Percentiles rank a stretch among this genome's conserved stretches.
These are phyloP conservation scores for Trichoderma hamatum DNA, from an alignment of 2,329 filamentous ascomycete species.

Conservation along the genomic window DNA sequence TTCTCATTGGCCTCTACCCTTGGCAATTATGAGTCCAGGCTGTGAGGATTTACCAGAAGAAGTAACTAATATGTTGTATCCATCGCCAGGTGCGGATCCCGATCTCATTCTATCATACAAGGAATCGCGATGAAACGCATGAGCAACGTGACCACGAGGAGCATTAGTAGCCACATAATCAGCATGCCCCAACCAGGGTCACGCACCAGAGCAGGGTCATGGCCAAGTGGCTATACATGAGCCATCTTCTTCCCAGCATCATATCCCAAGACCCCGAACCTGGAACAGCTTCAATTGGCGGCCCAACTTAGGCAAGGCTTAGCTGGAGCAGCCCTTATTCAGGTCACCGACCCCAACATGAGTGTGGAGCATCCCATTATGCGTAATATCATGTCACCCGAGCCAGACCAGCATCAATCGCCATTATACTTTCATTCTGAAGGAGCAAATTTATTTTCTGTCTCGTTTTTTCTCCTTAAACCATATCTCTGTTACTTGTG, in stretches of 20 bases:
- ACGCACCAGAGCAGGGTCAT: constrained; percentile 37
- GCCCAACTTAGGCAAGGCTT: constrained; percentile 61
- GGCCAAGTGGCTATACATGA: constrained; percentile 41
- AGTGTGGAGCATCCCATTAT: constrained; percentile 48
- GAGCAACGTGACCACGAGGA: constrained; percentile 38
- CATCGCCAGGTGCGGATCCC: constrained; percentile 51
- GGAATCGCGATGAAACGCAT: constrained; percentile 39
- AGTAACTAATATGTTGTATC: constrained; percentile 47
- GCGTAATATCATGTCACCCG: constrained; percentile 50
- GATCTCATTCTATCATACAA: constrained; percentile 51
- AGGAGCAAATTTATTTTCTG: too few relatives aligned
- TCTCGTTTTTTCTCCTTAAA: too few relatives aligned
- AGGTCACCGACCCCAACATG: constrained; percentile 51
- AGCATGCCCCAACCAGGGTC: constrained; percentile 37
- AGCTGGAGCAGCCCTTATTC: constrained; percentile 52
- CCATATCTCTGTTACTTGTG: too few relatives aligned
- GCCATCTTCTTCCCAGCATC: constrained; percentile 46
- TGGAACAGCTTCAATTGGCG: constrained; percentile 61
- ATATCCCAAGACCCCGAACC: constrained; percentile 49
- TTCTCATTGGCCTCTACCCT: neutral
- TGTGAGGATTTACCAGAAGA: constrained; percentile 43
- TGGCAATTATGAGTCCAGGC: constrained; percentile 38
- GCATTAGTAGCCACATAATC: constrained; percentile 31
- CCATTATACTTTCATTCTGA: constrained; percentile 44
- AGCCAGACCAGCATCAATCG: constrained; percentile 43